These are phyloP conservation scores for Aspergillus coremiiformis DNA, from an alignment of 495 filamentous ascomycete genomes.

Conservation along the genomic window DNA sequence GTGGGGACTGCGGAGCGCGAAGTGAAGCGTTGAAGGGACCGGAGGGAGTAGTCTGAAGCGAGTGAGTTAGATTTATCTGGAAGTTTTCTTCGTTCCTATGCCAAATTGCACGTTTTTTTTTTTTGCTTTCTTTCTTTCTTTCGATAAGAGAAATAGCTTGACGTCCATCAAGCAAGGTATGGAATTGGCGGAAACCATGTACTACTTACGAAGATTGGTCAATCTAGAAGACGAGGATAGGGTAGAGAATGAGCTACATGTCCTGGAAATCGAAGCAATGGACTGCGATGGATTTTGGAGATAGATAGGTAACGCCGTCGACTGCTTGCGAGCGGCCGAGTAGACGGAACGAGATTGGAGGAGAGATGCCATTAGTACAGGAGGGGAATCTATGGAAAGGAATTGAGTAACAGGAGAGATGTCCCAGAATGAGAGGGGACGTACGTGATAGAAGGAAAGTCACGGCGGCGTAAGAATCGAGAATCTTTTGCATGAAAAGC, in stretches of 20 bases:
- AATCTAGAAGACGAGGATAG: conserved; percentile 25
- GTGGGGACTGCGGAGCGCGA: conserved; percentile 12
- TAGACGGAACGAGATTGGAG: conserved; percentile 26
- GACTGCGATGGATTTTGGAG: conserved; percentile 19
- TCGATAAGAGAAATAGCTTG: neutral
- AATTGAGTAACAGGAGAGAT: conserved; percentile 3
- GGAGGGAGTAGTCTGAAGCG: conserved; percentile 19
- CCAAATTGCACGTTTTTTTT: neutral
- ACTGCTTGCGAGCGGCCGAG: conserved; percentile 34
- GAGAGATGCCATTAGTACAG: conserved; percentile 30
- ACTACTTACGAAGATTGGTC: conserved; percentile 28
- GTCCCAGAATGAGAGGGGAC: too few species aligned
- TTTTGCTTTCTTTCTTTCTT: conserved; percentile 1
- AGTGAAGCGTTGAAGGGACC: conserved; percentile 12
- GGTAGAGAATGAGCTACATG: conserved; percentile 30
- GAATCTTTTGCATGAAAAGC: conserved; percentile 4
- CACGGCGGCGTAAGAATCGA: too few species aligned
- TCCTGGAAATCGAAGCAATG: conserved; percentile 27
- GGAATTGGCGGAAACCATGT: conserved; percentile 8
- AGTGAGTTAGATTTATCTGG: conserved; percentile 4
- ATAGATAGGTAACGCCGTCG: conserved; percentile 21
- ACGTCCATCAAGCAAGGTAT: conserved; percentile 1
- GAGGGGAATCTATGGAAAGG: neutral
- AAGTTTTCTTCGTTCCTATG: neutral
- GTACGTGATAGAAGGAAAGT: too few species aligned